A percentile compares a stretch with the other conserved stretches of the same genome.
phyloP scores from a whole-genome alignment of 345 rosid genomes.

The Alliaria petiolata region DNA sequence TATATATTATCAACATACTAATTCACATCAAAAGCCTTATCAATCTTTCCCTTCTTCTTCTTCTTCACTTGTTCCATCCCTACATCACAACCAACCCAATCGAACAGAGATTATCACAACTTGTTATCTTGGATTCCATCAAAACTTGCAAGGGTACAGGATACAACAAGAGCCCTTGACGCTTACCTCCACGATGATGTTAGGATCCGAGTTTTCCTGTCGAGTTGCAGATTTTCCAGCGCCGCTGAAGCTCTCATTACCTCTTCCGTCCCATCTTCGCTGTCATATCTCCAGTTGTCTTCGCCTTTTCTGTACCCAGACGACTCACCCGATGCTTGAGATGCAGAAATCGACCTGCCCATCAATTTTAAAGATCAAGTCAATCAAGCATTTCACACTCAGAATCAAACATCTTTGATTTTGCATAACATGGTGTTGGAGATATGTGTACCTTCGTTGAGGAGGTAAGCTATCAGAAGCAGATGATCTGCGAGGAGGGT shows the following conservation, averaged over 20 bases:
- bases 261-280: slow-evolving; percentile 62
- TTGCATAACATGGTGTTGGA: background rate
- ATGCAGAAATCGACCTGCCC: slow-evolving; percentile 50
- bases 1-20: background rate
- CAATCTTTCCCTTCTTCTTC: slow-evolving; percentile 44
- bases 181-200: slow-evolving; percentile 91
- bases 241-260: slow-evolving; percentile 75
- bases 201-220: slow-evolving; percentile 84
- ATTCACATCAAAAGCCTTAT: slow-evolving; percentile 15
- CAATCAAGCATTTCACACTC: background rate
- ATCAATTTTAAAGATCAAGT: slow-evolving; percentile 2
- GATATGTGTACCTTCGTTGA: slow-evolving; percentile 56
- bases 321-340: slow-evolving; percentile 69
- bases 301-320: too few relatives aligned
- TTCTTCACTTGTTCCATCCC: slow-evolving; percentile 66
- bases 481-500: slow-evolving; percentile 62
- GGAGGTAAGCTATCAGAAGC: slow-evolving; percentile 95
- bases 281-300: slow-evolving; percentile 69
- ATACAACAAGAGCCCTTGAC: background rate
- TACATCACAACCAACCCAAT: slow-evolving; percentile 25
- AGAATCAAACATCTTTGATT: slow-evolving; percentile 1
- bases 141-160: background rate
- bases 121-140: background rate
- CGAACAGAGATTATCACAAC: background rate
- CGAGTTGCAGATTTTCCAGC: slow-evolving; percentile 87